Evolutionary conservation across 2,329 filamentous ascomycete species (phyloP), one percentile per base, ranked within the genome.

Genomic region (Arthrinium phaeospermum): DNA sequence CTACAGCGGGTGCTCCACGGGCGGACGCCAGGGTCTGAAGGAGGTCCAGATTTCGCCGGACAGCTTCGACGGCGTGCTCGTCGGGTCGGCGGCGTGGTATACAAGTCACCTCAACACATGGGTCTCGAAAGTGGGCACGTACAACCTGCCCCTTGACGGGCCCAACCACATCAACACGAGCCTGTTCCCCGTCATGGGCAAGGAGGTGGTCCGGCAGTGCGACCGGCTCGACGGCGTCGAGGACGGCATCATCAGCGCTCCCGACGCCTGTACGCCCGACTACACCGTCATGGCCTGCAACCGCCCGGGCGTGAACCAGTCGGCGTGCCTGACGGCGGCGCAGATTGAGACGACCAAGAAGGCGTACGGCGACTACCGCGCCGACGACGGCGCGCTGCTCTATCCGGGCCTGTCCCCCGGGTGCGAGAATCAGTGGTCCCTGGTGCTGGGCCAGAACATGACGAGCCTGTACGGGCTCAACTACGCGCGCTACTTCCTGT

Each of bases 1-100:
- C 79, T 90, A 86, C 77, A 82, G 84, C 44, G 89, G 89, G 30
- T 90, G 88, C 78, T 89, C 87, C 0, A 90, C 88, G 0, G 89
- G 89, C 24, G 89, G 89, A 0, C 81, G 89, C 0, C 88, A 91
- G 79, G 89, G 89, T 3, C 79, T 90, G 13, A 88, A 87, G 73
- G 85, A 87, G 72, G 82, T 86, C 3, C 85, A 90, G 75, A 79
- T 83, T 14, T 89, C 83, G 69, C 88, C 89, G 0, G 83, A 85
- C 8, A 87, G 88, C 74, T 90, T 91, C 71, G 88, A 91, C 74
- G 89, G 89, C 27, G 83, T 88, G 13, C 76, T 91, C 1, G 85
- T 88, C 19, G 87, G 87, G 12, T 79, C 80, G 2, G 78, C 85
- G 44, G 87, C 87, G 0, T 89, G 86, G 86, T 88, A 85, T 81